Evolutionary conservation across 208 protist genomes (phyloP).

Genomic region (Acanthamoeba royreba): DNA sequence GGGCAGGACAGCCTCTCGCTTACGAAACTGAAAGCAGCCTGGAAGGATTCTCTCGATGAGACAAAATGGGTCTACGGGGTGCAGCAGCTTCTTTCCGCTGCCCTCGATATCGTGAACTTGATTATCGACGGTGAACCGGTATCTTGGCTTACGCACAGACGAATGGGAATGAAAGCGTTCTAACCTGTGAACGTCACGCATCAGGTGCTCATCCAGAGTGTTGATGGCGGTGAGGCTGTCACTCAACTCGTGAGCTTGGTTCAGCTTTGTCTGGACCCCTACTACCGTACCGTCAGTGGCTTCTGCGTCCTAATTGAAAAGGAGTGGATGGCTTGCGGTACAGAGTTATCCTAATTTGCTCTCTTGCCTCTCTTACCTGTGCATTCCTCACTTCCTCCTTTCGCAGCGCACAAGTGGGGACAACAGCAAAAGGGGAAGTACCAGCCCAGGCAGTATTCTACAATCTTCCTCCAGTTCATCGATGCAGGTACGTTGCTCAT

Average conservation of each 20-base stretch:
- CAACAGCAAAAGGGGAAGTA: neutral
- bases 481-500: too few relatives aligned
- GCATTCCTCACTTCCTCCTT: neutral
- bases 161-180: too few relatives aligned
- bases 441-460: neutral
- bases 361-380: neutral
- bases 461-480: neutral
- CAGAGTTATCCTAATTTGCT: slow-evolving; percentile 41
- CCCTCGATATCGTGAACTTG: too few relatives aligned
- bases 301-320: slow-evolving; percentile 87
- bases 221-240: slow-evolving; percentile 90
- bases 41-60: neutral
- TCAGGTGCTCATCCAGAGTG: too few relatives aligned
- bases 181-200: neutral
- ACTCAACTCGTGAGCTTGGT: slow-evolving; percentile 81
- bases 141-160: too few relatives aligned
- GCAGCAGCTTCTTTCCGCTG: too few relatives aligned
- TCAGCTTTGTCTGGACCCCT: slow-evolving; percentile 86
- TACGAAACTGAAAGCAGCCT: neutral
- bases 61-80: neutral
- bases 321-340: slow-evolving; percentile 86
- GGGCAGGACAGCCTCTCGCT: neutral
- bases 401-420: neutral
- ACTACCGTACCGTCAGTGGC: slow-evolving; percentile 84
- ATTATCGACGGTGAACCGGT: too few relatives aligned